Conservation (phyloP, 306 rosid species). For the Amphicarpaea edgeworthii region DNA sequence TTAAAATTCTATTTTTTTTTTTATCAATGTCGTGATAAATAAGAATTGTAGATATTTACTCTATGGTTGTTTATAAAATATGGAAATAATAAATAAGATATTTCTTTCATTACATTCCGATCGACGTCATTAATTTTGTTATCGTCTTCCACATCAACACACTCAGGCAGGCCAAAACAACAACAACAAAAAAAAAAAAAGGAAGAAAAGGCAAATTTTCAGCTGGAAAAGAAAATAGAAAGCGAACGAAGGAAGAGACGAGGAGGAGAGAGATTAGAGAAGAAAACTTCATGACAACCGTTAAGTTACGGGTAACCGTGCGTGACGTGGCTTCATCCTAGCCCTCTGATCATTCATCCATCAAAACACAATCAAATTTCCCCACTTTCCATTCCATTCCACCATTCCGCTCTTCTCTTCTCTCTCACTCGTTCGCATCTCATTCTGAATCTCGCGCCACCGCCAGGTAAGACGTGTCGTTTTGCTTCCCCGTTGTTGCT, state of each 20-base stretch:
- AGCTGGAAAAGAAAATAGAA: not conserved
- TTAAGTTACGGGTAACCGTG: not conserved
- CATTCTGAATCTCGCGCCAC: constrained; percentile 43
- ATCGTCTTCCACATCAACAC: not conserved
- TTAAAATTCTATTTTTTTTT: no score
- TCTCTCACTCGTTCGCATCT: constrained; percentile 32
- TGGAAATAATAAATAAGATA: no score
- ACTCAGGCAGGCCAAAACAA: not conserved
- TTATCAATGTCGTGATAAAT: no score
- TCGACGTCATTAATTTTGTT: not conserved
- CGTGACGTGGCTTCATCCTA: constrained; percentile 36
- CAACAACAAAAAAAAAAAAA: no score
- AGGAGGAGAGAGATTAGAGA: not conserved
- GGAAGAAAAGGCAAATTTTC: not conserved
- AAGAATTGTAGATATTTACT: no score
- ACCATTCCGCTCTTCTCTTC: not conserved
- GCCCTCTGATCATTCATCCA: constrained; percentile 11
- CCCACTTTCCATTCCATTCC: not conserved
- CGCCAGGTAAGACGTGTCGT: constrained; percentile 39
- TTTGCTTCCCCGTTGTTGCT: constrained; percentile 7
- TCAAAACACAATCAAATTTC: not conserved
- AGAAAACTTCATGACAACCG: constrained; percentile 31
- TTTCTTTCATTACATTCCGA: not conserved
- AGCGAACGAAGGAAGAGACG: constrained; percentile 31
- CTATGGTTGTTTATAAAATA: no score